A percentile compares a stretch with the other conserved stretches of the same genome.
Conservation (phyloP, 768 basidiomycete genomes). For the Hebeloma cylindrosporum region DNA sequence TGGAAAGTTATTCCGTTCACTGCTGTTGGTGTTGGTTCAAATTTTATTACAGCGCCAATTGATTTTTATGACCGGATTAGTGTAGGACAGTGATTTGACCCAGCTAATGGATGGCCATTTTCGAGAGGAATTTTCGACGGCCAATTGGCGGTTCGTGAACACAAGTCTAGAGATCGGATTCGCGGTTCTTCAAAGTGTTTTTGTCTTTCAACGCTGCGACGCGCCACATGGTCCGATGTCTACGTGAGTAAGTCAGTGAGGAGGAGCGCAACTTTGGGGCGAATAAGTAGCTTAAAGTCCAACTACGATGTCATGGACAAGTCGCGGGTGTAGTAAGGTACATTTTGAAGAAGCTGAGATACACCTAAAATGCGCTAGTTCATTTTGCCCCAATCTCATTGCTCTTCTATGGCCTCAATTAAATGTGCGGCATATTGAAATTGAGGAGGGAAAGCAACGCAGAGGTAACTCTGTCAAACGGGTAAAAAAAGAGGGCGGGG, state of each 20-base stretch:
- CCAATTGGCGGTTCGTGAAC: not conserved
- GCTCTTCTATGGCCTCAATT: too few species aligned
- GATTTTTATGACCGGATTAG: too few species aligned
- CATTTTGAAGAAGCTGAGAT: conserved; percentile 3
- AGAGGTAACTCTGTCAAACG: too few species aligned
- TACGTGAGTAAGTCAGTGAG: conserved; percentile 2
- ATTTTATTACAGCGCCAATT: too few species aligned
- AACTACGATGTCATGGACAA: not conserved
- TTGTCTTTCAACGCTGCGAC: conserved; percentile 4
- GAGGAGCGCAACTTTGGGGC: not conserved
- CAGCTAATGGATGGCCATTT: too few species aligned
- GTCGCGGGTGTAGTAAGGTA: not conserved
- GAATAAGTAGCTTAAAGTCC: not conserved
- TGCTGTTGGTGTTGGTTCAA: too few species aligned
- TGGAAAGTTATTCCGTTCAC: too few species aligned
- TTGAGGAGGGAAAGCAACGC: too few species aligned
- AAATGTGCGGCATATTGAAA: not conserved
- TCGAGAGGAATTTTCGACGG: too few species aligned
- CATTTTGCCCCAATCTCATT: too few species aligned
- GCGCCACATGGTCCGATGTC: conserved; percentile 6
- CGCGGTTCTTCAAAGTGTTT: not conserved
- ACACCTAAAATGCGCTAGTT: not conserved
- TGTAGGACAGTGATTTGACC: too few species aligned
- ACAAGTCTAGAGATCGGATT: conserved; percentile 2
- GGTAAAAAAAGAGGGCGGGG: too few species aligned